phyloP scores from a whole-genome alignment of 1,139 yeast species.

The Pichia sp. region DNA sequence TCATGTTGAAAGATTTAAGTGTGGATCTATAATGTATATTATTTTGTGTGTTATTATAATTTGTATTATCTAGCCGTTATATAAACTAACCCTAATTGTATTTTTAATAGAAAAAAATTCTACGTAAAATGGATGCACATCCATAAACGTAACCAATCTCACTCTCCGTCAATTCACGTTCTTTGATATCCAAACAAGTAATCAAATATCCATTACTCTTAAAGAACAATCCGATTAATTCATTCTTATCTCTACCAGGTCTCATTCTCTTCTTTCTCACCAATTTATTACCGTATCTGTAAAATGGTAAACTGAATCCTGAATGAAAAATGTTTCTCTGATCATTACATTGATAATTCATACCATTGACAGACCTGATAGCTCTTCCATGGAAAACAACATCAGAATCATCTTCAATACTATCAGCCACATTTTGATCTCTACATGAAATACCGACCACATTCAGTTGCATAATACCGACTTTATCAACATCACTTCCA shows the following conservation, averaged over 20 bases:
- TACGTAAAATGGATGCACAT: slow-evolving; percentile 41
- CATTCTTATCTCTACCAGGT: slow-evolving; percentile 11
- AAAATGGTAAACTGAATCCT: slow-evolving; percentile 55
- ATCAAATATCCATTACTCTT: slow-evolving; percentile 59
- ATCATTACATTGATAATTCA: slow-evolving; percentile 39
- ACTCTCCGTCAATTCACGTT: slow-evolving; percentile 38
- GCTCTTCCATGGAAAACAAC: slow-evolving; percentile 47
- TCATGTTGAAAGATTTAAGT: slow-evolving; percentile 24
- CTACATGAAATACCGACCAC: slow-evolving; percentile 48
- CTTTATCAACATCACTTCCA: neutral
- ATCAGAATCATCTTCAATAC: slow-evolving; percentile 37
- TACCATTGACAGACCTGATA: slow-evolving; percentile 46
- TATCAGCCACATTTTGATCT: slow-evolving; percentile 20
- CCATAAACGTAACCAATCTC: slow-evolving; percentile 48
- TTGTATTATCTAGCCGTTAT: too few relatives aligned
- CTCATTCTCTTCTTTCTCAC: slow-evolving; percentile 3
- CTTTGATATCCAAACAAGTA: slow-evolving; percentile 44
- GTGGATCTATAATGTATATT: slow-evolving; percentile 7
- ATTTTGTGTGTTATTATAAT: neutral
- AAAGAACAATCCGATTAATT: slow-evolving; percentile 41
- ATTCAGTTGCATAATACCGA: slow-evolving; percentile 39
- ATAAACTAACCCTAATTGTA: too few relatives aligned
- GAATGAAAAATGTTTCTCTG: slow-evolving; percentile 38
- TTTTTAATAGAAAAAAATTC: slow-evolving; percentile 35
- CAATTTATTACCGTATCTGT: slow-evolving; percentile 34